Conservation (phyloP, 2,329 filamentous ascomycete species). For the Colletotrichum australisinense region DNA sequence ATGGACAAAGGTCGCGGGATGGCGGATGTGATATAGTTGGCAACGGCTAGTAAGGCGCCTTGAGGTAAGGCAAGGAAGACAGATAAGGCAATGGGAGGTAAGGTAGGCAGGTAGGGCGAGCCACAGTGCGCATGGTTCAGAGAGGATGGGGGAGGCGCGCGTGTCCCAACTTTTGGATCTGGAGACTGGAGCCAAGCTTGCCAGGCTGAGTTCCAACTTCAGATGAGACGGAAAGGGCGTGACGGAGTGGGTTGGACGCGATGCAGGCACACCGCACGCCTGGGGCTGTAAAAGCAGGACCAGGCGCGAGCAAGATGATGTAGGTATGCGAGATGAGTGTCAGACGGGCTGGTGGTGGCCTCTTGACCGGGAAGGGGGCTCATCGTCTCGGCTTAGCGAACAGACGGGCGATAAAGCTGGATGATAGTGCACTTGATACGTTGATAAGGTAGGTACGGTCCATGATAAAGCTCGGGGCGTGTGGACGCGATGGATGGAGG, state of each 20-base stretch:
- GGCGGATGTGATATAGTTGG: background rate
- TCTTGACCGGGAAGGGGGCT: background rate
- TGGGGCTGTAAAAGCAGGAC: background rate
- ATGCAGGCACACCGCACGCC: background rate
- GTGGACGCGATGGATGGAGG: background rate
- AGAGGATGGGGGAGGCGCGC: background rate
- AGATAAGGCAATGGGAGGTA: background rate
- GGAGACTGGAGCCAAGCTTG: background rate
- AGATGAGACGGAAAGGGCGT: conserved; percentile 7
- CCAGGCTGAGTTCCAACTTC: background rate
- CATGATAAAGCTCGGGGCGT: conserved; percentile 35
- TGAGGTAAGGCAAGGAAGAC: background rate
- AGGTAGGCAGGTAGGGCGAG: background rate
- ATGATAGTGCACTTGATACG: conserved; percentile 4
- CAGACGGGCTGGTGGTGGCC: background rate
- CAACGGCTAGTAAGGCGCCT: background rate
- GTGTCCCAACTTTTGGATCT: background rate
- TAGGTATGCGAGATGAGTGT: background rate
- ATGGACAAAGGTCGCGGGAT: background rate
- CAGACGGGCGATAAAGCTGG: conserved; percentile 1
- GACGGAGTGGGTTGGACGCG: background rate
- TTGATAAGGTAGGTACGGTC: background rate
- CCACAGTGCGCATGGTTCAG: background rate
- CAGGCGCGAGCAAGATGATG: background rate
- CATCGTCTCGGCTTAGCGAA: conserved; percentile 12